Base-by-base conservation (phyloP, 257 asterid species). In the Primulina tabacum region DNA sequence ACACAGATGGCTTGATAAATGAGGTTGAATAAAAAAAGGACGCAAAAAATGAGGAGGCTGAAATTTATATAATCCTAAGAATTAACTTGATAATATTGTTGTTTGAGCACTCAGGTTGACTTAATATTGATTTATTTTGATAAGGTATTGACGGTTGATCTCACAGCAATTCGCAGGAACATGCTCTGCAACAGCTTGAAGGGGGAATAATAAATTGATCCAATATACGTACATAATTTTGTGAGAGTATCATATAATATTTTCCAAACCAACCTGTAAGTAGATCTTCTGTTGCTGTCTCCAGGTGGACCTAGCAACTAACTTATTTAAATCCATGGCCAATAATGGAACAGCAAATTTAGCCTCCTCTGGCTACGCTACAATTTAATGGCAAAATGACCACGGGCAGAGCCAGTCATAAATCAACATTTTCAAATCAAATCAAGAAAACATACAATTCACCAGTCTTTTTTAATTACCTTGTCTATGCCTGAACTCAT, bases 291-390 rank as follows among this genome's bases (percentile, higher is more conserved):
- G 98, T 28, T 78, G 90, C 74, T 88, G 87, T 69, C 79, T 85
- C 99, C 99, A 94, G 61, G 75, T 84, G 61, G 89, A 85, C 43
- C 97, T 96, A 58, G 77, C 71, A 78, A 89, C 96, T 87, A 94
- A 78, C 72, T 82, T 91, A 83, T 83, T 89, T 57, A 94, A 75
- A 80, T 89, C 94, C 88, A 87, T 78, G 73, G 88, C 97, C 81
- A 89, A 78, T 69, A 94, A 79, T 7, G 97, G 97, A 64, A 94
- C 87, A 6, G 96, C 86, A 82, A 94, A 91, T 74, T 87, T 91
- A 50, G 85, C 99, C 91, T 94, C 99, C 76, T 86, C 96, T 21
- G 90, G 85, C 97, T 90, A 86, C 85, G 62, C 81, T 77, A 80
- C 75, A 80, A 81, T 73, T 61, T 64, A 85, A 79, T 73, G 86